Conservation (phyloP, 257 asterid genomes). For the Rhazya stricta region DNA sequence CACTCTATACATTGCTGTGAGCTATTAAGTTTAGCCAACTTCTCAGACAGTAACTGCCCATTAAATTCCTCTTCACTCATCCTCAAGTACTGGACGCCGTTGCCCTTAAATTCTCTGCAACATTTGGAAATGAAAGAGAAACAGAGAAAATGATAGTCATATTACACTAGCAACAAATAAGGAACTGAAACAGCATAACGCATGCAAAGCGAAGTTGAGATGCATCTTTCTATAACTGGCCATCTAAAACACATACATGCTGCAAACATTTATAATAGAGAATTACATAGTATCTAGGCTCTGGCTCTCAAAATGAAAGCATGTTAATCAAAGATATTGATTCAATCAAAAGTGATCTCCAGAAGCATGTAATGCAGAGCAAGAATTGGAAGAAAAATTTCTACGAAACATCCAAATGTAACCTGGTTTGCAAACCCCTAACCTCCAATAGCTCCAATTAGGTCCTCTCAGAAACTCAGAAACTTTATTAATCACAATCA, state of each 20-base stretch:
- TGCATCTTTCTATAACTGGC: neutral
- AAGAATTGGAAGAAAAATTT: neutral
- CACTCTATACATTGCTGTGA: constrained; percentile 93
- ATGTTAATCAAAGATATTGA: neutral
- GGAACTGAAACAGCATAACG: neutral
- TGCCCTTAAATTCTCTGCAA: constrained; percentile 27
- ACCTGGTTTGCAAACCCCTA: neutral
- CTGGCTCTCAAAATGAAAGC: neutral
- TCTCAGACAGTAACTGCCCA: constrained; percentile 64
- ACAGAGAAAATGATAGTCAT: neutral
- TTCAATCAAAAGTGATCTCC: neutral
- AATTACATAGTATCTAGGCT: neutral
- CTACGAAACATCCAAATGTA: neutral
- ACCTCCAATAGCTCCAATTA: neutral
- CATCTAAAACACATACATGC: neutral
- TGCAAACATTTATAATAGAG: neutral
- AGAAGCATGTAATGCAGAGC: neutral
- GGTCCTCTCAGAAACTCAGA: neutral
- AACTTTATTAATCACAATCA: neutral
- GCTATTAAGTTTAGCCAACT: constrained; percentile 84
- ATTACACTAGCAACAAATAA: neutral
- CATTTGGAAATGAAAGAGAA: neutral
- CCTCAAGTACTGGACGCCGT: constrained; percentile 18
- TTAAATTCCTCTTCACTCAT: constrained; percentile 69
- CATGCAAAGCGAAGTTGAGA: neutral